Evolutionary conservation across 345 rosid genomes (phyloP).

Genomic region (Syzygium aromaticum): DNA sequence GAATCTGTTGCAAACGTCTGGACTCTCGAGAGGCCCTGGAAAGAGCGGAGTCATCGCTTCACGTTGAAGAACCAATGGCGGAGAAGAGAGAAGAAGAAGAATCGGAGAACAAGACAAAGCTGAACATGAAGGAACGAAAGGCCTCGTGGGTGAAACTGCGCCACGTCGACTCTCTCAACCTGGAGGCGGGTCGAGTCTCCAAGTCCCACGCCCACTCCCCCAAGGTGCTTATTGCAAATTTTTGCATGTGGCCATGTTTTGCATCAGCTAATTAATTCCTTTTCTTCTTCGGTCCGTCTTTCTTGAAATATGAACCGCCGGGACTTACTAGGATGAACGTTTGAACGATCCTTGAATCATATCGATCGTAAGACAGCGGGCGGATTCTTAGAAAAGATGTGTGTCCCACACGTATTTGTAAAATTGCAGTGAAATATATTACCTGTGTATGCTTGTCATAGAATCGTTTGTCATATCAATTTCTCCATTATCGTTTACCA

Average conservation of each 20-base stretch:
- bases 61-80: too few species aligned
- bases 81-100: background rate
- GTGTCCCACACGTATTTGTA: too few species aligned
- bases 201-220: slow-evolving; percentile 8
- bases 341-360: too few species aligned
- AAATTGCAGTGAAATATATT: background rate
- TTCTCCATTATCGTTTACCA: background rate
- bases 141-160: slow-evolving; percentile 61
- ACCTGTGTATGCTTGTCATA: background rate
- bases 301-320: too few species aligned
- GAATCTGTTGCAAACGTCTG: background rate
- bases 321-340: too few species aligned
- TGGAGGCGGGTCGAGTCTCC: slow-evolving; percentile 60
- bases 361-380: too few species aligned
- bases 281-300: background rate
- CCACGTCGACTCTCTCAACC: slow-evolving; percentile 55
- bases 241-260: background rate
- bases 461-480: background rate
- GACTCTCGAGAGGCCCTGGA: background rate
- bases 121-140: slow-evolving; percentile 30
- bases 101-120: slow-evolving; percentile 1
- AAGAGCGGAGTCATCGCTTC: background rate
- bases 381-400: too few species aligned
- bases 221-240: background rate
- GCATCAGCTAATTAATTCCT: background rate